Conservation (phyloP, 2,329 filamentous ascomycete genomes). For the Hyphodiscus sp. region DNA sequence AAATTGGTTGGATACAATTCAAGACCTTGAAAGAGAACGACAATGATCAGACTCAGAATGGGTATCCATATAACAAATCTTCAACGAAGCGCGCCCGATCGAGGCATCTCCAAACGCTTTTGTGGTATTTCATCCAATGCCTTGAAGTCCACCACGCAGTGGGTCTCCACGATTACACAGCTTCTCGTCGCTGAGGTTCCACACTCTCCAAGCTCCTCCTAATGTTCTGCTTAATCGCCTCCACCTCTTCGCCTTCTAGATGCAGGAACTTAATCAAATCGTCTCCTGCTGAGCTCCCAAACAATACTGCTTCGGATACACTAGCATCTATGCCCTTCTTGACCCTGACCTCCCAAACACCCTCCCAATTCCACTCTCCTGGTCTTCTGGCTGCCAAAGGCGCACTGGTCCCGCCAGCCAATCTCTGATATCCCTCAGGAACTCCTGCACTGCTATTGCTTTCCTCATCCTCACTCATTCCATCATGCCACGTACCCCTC, state of each 20-base stretch:
- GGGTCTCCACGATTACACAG: conserved; percentile 21
- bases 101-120: neutral
- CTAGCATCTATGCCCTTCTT: conserved; percentile 71
- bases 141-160: conserved; percentile 13
- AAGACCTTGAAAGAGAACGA: neutral
- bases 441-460: conserved; percentile 4
- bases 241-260: conserved; percentile 53
- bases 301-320: conserved; percentile 72
- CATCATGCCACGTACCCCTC: conserved; percentile 13
- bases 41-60: neutral
- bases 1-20: neutral
- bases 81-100: neutral
- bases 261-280: conserved; percentile 68
- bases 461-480: conserved; percentile 11
- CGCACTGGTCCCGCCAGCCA: conserved; percentile 15
- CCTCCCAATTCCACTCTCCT: conserved; percentile 95
- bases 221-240: conserved; percentile 52
- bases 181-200: conserved; percentile 20
- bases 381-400: conserved; percentile 43
- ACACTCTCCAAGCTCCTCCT: conserved; percentile 39
- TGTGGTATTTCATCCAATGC: neutral
- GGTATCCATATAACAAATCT: neutral
- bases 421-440: conserved; percentile 14
- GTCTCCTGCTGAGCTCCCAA: conserved; percentile 57
- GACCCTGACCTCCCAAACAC: conserved; percentile 89